phyloP scores from a whole-genome alignment of 2,329 filamentous ascomycete species.

The Xylariaceae sp. region DNA sequence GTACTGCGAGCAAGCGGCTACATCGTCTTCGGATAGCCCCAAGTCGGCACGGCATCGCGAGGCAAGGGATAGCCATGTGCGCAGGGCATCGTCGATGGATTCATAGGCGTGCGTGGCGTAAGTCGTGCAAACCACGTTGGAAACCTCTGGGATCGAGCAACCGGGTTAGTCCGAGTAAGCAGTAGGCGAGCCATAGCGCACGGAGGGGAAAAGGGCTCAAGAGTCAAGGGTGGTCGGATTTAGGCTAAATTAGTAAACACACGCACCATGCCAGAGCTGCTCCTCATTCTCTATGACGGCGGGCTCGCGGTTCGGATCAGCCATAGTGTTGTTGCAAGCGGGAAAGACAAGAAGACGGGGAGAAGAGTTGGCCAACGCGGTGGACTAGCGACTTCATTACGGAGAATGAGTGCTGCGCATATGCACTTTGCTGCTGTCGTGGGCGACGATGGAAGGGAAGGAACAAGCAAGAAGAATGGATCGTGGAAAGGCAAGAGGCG shows the following conservation, averaged over 20 bases:
- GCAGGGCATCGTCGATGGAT: conserved; percentile 75
- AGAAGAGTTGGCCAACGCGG: conserved; percentile 20
- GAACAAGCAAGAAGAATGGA: neutral
- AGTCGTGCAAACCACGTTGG: conserved; percentile 40
- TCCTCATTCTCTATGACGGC: conserved; percentile 67
- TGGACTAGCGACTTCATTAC: conserved; percentile 24
- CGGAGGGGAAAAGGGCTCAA: neutral
- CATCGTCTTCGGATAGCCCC: conserved; percentile 69
- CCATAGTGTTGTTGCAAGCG: conserved; percentile 38
- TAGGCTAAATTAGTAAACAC: conserved; percentile 11
- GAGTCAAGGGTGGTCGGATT: neutral
- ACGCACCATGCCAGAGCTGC: conserved; percentile 82
- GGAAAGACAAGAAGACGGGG: neutral
- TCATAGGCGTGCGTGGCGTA: conserved; percentile 46
- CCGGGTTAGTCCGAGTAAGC: conserved; percentile 3
- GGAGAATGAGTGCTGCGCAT: conserved; percentile 15
- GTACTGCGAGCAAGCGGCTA: conserved; percentile 73
- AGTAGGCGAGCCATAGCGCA: neutral
- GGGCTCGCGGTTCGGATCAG: conserved; percentile 61
- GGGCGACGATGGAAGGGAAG: neutral
- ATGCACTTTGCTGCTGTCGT: conserved; percentile 2
- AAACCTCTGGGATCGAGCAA: conserved; percentile 38
- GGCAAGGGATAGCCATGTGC: conserved; percentile 75
- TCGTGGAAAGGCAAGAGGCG: neutral
- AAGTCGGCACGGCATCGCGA: conserved; percentile 71